phyloP scores from a whole-genome alignment of 169 alveolate species.

The Cystoisospora suis region DNA sequence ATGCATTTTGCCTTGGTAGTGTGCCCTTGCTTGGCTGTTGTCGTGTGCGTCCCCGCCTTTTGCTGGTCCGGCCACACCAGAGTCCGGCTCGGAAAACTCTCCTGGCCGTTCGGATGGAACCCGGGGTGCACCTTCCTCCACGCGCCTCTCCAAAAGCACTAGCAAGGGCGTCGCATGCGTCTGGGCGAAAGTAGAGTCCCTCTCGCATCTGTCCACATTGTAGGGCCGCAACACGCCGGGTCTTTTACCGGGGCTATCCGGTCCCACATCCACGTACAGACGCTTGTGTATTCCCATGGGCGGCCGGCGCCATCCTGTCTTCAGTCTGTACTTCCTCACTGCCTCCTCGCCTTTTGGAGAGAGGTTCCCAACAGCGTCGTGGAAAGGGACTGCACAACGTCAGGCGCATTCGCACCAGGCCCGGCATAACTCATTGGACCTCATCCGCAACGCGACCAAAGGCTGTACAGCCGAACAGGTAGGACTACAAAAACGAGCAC shows the following conservation, averaged over 20 bases:
- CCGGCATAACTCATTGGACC: too few relatives aligned
- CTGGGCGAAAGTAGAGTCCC: background rate
- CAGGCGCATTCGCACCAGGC: too few relatives aligned
- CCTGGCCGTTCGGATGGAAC: too few relatives aligned
- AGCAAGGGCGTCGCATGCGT: background rate
- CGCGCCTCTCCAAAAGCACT: background rate
- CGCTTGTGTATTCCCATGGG: background rate
- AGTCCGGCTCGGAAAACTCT: too few relatives aligned
- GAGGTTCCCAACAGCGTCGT: background rate
- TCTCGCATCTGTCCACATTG: background rate
- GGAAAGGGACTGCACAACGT: background rate
- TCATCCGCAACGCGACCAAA: too few relatives aligned
- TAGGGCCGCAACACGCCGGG: background rate
- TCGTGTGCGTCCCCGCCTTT: too few relatives aligned
- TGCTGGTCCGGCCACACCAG: too few relatives aligned
- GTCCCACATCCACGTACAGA: background rate
- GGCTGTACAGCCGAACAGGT: too few relatives aligned
- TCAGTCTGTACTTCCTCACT: conserved; percentile 2
- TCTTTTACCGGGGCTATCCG: background rate
- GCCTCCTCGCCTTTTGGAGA: background rate
- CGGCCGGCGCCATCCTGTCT: background rate
- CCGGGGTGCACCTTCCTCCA: background rate
- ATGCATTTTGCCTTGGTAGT: background rate
- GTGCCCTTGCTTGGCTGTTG: background rate
- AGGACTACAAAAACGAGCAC: too few relatives aligned